Evolutionary conservation across 345 rosid species (phyloP), one percentile per base, ranked within the genome.

Genomic region (Corchorus capsularis): DNA sequence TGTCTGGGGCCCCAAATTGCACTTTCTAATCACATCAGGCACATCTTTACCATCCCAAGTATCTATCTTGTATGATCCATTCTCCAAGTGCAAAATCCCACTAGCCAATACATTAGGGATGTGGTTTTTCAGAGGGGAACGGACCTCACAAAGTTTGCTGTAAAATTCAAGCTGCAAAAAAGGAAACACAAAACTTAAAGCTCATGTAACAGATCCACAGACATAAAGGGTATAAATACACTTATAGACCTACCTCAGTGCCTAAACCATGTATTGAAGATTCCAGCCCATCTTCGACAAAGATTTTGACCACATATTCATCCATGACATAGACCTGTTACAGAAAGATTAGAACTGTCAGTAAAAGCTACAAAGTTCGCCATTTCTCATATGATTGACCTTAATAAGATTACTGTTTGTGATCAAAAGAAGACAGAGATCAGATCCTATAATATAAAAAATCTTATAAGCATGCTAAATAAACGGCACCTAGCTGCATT

Each of bases 31-130:
- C 50, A 89, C 84, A 73, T 82, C 82, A 73, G 96, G 98, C 72
- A 91, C 84, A 75, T 78, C 92, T 87, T 84, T 92, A n/a, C 99
- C 99, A 85, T 91, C 90, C 99, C 99, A 95, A 55, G 92, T 86
- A 75, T 84, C 86, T 78, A 89, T 86, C 69, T 78, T 86, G 73
- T 72, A 83, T 41, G 91, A 86, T 77, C 92, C 97, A 76, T 88
- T 86, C 63, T 93, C 92, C 27, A 89, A 76, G 79, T 85, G 85
- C 67, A 95, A 84, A 63, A 95, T 87, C 60, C 99, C 99, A 39
- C 92, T 93, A 15, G 90, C 91, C 80, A 91, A 54, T 83, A 90
- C 83, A 70, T 92, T 89, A 83, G 99, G 99, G 74, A 91, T 83
- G 76, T 85, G 81, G 43, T 49, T 79, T 79, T 87, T 88, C 84